These are phyloP conservation scores for Aspergillus caelatus DNA, from an alignment of 2,329 filamentous ascomycete species.

Conservation along the genomic window DNA sequence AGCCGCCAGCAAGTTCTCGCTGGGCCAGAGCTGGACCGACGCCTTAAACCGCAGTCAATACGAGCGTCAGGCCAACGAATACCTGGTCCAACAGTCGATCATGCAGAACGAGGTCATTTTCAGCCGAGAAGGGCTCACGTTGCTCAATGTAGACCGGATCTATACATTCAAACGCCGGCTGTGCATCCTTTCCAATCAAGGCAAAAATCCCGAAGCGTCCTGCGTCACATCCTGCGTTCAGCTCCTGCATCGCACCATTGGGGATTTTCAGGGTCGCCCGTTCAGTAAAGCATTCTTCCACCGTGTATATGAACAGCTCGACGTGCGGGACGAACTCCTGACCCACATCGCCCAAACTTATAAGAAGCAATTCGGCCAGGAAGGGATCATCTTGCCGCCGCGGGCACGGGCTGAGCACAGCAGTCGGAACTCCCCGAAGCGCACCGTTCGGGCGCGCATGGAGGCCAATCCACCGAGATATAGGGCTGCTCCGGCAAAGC, in stretches of 20 bases:
- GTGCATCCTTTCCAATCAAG: conserved; percentile 38
- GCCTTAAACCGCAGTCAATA: conserved; percentile 40
- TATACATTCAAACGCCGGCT: conserved; percentile 49
- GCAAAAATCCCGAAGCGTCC: conserved; percentile 33
- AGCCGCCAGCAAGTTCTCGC: conserved; percentile 40
- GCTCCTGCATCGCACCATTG: conserved; percentile 44
- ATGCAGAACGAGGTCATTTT: conserved; percentile 49
- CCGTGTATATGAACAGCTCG: conserved; percentile 46
- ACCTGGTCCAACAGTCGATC: conserved; percentile 47
- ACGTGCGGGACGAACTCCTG: conserved; percentile 41
- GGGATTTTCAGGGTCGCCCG: conserved; percentile 44
- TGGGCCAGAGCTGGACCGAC: conserved; percentile 43
- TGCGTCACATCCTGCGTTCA: conserved; percentile 44
- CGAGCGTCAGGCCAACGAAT: conserved; percentile 41
- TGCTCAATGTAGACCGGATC: conserved; percentile 49
- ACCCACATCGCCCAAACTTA: conserved; percentile 40
- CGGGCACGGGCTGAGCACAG: conserved; percentile 10
- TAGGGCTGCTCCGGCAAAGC: conserved; percentile 21
- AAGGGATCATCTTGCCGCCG: conserved; percentile 42
- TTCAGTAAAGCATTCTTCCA: conserved; percentile 49
- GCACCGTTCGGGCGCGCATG: conserved; percentile 26
- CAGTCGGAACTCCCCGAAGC: conserved; percentile 25
- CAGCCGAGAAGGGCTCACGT: conserved; percentile 46
- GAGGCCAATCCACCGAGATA: conserved; percentile 25
- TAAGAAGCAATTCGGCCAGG: conserved; percentile 35